Percentiles rank a stretch among this genome's conserved stretches.
Conservation (phyloP, 1,139 yeast genomes). For the Blastobotrys capitulatus region DNA sequence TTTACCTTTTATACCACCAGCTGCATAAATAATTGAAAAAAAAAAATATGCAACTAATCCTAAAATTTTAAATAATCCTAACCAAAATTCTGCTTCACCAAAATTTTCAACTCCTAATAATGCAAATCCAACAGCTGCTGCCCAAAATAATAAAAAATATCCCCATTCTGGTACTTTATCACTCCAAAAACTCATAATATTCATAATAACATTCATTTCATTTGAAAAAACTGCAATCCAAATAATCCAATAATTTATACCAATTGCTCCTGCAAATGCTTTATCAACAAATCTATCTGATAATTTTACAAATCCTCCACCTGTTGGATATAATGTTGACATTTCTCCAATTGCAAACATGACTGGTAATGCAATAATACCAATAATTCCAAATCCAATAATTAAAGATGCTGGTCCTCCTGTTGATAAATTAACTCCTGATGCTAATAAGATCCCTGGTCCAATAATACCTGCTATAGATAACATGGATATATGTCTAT, state of each 20-base stretch:
- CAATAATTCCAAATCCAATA: constrained; percentile 63
- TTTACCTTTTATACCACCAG: constrained; percentile 63
- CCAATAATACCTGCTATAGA: constrained; percentile 86
- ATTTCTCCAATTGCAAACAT: constrained; percentile 67
- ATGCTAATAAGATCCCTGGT: constrained; percentile 70
- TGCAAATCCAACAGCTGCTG: constrained; percentile 74
- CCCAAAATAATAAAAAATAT: constrained; percentile 61
- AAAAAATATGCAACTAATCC: constrained; percentile 62
- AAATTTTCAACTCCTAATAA: constrained; percentile 64
- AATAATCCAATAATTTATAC: constrained; percentile 61
- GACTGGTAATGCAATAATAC: constrained; percentile 41
- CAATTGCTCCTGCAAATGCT: constrained; percentile 56
- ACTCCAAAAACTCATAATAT: constrained; percentile 54
- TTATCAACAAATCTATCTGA: constrained; percentile 63
- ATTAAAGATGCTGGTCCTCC: constrained; percentile 86
- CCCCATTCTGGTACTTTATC: constrained; percentile 59
- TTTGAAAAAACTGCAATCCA: constrained; percentile 59
- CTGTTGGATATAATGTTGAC: constrained; percentile 71
- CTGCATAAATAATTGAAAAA: constrained; percentile 52
- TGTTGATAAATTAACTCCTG: constrained; percentile 56
- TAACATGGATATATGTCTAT: constrained; percentile 58
- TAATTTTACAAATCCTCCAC: constrained; percentile 74
- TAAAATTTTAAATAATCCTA: constrained; percentile 50
- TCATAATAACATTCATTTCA: constrained; percentile 52
- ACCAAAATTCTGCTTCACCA: constrained; percentile 64